Conservation (phyloP, 2,329 filamentous ascomycete species). For the Ophiostoma quercus region DNA sequence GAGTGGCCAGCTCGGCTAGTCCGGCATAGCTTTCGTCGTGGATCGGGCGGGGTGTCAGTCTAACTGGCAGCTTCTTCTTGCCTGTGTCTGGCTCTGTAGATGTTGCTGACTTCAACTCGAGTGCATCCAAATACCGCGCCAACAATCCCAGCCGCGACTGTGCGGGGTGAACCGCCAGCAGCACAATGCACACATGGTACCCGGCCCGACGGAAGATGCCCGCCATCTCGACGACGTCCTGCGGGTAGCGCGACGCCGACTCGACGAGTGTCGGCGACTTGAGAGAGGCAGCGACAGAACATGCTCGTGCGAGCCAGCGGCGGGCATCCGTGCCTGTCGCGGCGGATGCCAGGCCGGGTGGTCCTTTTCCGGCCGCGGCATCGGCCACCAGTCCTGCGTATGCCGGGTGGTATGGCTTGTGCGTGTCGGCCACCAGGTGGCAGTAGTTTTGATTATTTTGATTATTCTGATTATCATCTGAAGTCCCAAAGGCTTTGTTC, state of each 20-base stretch:
- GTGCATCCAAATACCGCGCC: conserved; percentile 36
- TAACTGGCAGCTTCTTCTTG: conserved; percentile 33
- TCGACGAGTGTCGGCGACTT: conserved; percentile 39
- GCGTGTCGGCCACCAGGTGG: conserved; percentile 47
- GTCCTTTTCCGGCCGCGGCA: conserved; percentile 26
- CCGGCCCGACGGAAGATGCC: conserved; percentile 33
- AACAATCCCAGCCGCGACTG: conserved; percentile 42
- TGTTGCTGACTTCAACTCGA: conserved; percentile 21
- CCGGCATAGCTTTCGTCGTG: conserved; percentile 45
- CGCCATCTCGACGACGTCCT: conserved; percentile 39
- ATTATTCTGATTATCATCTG: too few relatives aligned
- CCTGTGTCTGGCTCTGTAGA: conserved; percentile 3
- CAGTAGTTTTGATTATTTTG: conserved; percentile 26
- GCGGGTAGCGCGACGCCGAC: conserved; percentile 42
- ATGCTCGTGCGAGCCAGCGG: conserved; percentile 42
- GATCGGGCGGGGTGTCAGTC: conserved; percentile 42
- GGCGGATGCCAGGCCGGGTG: conserved; percentile 37
- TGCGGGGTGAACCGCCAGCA: conserved; percentile 41
- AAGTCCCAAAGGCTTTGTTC: neutral
- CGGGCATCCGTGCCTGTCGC: conserved; percentile 41
- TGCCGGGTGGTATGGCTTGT: conserved; percentile 45
- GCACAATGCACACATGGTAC: conserved; percentile 39
- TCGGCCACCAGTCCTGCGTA: conserved; percentile 34
- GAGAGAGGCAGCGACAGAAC: conserved; percentile 31
- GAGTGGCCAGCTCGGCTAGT: conserved; percentile 36